Evolutionary conservation across 805 yeast genomes (phyloP), one percentile per base, ranked within the genome.

Genomic region (Candida vartiovaarae): DNA sequence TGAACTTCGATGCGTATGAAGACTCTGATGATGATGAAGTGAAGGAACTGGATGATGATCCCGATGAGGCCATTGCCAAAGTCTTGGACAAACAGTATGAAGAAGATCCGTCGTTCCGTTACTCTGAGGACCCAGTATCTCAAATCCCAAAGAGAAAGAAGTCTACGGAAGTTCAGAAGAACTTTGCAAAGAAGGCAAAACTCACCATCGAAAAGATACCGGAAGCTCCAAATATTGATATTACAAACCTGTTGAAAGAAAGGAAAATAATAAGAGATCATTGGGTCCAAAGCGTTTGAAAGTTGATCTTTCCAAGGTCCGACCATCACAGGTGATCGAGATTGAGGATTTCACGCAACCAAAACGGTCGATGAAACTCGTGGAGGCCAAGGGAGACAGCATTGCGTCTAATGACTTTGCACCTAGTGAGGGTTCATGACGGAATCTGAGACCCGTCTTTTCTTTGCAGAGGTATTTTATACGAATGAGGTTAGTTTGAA

Each of bases 31-130:
- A 33, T 35, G 46, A 43, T 8, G 23, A 29, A 33, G 43, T 39
- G 23, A 25, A 24, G n/a, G 34, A 36, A 15, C 32, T 31, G 11
- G 38, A 33, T 27, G 33, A 36, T 27, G 11, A 20, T 7, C 44
- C 45, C 4, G 9, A 36, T 2, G 25, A 44, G 4, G 44, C 43
- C 15, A 56, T 51, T 3, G 38, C 30, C 5, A 32, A 32, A 6
- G 53, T 46, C 3, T 49, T 50, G 53, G 53, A 54, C 2, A 50
- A 47, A 29, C 52, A 48, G 31, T 49, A 43, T 32, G 49, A 50
- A 2, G 41, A 52, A 1, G 58, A 55, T 39, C 42, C 43, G 10
- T 43, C 49, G 3, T 49, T 41, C 32, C 28, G 29, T 23, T 41
- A 8, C 4, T n/a, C 15, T 11, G 32, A 29, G 6, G 38, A 28